Evolutionary conservation across 306 rosid genomes (phyloP).

Genomic region (Chamaecrista fasciculata): DNA sequence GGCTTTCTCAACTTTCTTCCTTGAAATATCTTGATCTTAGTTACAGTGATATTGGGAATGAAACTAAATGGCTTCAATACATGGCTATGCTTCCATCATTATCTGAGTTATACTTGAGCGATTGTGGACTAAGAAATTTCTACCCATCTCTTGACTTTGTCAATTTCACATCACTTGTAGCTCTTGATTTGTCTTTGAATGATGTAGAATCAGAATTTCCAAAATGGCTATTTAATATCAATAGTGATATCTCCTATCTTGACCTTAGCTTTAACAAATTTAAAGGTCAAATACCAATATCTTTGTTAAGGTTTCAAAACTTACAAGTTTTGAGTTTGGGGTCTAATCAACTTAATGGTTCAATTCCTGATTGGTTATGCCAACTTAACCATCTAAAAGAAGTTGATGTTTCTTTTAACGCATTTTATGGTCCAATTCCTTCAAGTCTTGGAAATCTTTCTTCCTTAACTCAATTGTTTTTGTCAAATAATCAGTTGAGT

Average conservation of each 20-base stretch:
- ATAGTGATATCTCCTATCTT: not conserved
- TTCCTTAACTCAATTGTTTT: slow-evolving; percentile 1
- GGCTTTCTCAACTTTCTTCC: slow-evolving; percentile 17
- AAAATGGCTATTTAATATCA: not conserved
- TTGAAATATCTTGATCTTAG: slow-evolving; percentile 12
- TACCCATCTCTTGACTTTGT: not conserved
- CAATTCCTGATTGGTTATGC: slow-evolving; percentile 18
- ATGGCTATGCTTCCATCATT: slow-evolving; percentile 3
- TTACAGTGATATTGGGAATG: not conserved
- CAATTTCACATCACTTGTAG: slow-evolving; percentile 30
- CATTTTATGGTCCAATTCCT: slow-evolving; percentile 29
- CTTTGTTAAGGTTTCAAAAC: not conserved
- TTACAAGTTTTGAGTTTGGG: not conserved
- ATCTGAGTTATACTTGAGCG: not conserved
- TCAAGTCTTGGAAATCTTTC: slow-evolving; percentile 34
- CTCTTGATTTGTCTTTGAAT: slow-evolving; percentile 6
- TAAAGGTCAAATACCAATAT: not conserved
- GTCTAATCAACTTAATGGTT: not conserved
- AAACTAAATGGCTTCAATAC: slow-evolving; percentile 10
- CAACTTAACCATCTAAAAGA: not conserved
- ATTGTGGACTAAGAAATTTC: slow-evolving; percentile 3
- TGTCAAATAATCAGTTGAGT: not conserved
- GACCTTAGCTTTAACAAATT: not conserved
- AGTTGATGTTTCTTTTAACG: not conserved
- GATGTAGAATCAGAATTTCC: not conserved